These are phyloP conservation scores for Scheffersomyces stipitis DNA, from an alignment of 805 yeast genomes.

Conservation along the genomic window DNA sequence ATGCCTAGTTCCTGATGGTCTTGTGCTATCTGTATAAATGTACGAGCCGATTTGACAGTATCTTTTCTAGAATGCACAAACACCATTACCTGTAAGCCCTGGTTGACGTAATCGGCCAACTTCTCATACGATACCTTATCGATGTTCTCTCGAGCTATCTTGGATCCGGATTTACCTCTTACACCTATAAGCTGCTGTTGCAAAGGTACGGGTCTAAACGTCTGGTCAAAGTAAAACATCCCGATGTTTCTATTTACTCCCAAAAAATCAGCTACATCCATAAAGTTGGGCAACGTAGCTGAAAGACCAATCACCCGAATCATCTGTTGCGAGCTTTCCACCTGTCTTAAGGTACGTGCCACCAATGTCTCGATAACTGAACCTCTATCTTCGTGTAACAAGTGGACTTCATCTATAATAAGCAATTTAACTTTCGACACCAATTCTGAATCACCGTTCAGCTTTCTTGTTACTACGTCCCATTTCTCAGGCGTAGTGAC, in stretches of 20 bases:
- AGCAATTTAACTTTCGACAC: constrained; percentile 80
- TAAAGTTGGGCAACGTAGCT: constrained; percentile 88
- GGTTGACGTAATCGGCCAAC: constrained; percentile 59
- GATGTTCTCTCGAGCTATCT: constrained; percentile 65
- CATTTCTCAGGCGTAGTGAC: constrained; percentile 96
- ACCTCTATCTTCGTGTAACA: constrained; percentile 96
- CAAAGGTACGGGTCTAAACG: constrained; percentile 91
- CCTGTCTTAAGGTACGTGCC: constrained; percentile 92
- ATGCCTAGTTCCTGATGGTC: constrained; percentile 53
- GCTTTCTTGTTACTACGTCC: constrained; percentile 96
- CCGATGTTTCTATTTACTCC: constrained; percentile 90
- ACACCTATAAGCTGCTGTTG: constrained; percentile 88
- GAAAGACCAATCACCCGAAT: constrained; percentile 92
- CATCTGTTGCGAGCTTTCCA: constrained; percentile 91
- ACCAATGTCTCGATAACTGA: constrained; percentile 94
- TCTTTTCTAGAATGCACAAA: constrained; percentile 96
- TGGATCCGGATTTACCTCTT: constrained; percentile 78
- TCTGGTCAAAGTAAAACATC: constrained; percentile 90
- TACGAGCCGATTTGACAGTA: constrained; percentile 78
- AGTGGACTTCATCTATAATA: constrained; percentile 94
- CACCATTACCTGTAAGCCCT: constrained; percentile 90
- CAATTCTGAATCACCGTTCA: constrained; percentile 82
- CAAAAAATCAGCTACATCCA: constrained; percentile 92
- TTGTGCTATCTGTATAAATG: constrained; percentile 67
- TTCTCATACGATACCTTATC: constrained; percentile 79